phyloP scores from a whole-genome alignment of 768 basidiomycete species.

The Coprinopsis sp. region DNA sequence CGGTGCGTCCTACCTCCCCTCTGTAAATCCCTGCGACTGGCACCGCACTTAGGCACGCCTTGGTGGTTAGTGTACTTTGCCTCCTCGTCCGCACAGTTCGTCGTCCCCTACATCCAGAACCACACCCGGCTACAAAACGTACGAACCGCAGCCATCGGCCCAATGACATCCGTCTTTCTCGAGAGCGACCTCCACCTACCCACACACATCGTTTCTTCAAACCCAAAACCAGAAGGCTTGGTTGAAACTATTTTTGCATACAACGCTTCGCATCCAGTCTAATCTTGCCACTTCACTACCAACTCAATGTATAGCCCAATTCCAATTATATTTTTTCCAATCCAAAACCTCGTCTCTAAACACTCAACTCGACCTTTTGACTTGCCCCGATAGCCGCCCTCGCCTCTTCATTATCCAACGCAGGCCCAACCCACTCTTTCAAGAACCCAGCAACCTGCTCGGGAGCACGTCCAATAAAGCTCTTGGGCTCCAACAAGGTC shows the following conservation, averaged over 20 bases:
- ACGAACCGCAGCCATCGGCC: conserved; percentile 16
- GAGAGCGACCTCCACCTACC: conserved; percentile 10
- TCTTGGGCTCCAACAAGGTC: conserved; percentile 72
- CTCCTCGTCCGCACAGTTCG: conserved; percentile 16
- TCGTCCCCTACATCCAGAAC: conserved; percentile 10
- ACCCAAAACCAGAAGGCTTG: conserved; percentile 15
- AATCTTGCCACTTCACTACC: not conserved
- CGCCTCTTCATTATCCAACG: conserved; percentile 55
- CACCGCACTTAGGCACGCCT: not conserved
- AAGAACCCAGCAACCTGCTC: conserved; percentile 92
- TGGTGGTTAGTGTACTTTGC: conserved; percentile 22
- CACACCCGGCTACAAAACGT: not conserved
- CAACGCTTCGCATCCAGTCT: not conserved
- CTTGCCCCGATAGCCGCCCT: conserved; percentile 47
- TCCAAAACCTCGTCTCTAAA: conserved; percentile 26
- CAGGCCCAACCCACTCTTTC: conserved; percentile 83
- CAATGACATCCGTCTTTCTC: conserved; percentile 14
- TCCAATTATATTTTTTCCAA: not conserved
- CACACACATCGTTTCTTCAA: conserved; percentile 12
- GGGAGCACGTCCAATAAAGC: conserved; percentile 91
- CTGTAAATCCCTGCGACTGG: not conserved
- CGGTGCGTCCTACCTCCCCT: not conserved
- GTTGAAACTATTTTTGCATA: not conserved
- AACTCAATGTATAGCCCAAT: not conserved
- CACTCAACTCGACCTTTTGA: conserved; percentile 61